Base-by-base conservation (phyloP, 495 filamentous ascomycete species). In the Trichoderma parareesei region DNA sequence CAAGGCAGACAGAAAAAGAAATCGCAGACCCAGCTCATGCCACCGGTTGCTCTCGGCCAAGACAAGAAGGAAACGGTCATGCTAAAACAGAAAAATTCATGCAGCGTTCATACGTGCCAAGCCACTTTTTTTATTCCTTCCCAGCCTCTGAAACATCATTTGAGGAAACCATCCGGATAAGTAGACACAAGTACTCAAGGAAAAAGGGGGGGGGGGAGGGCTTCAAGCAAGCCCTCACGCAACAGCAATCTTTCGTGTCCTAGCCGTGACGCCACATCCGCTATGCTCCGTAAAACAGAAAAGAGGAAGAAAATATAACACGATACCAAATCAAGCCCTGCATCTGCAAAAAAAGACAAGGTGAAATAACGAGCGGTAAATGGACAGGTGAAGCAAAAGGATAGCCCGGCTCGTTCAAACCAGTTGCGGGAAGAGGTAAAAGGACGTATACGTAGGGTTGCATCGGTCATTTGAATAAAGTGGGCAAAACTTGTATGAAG, bases 191-290 rank as follows among this genome's bases (percentile, higher is more conserved):
- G 11, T 9, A 57, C 37, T 38, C 10, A 8, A 8, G 14, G 9
- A 37, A 33, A 10, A 57, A 57, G n/a, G n/a, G n/a, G n/a, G n/a
- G n/a, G n/a, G n/a, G n/a, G n/a, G n/a, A 57, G 33, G 27, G 27
- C 11, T 57, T 57, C 8, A 57, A 57, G 37, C 11, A 35, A 57
- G 13, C 35, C 27, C 20, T 27, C 53, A 13, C 7, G 27, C 20
- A 57, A n/a, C 53, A 14, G 11, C 53, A 38, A 37, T 57, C 53
- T 33, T 41, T 57, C 53, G 20, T 57, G 27, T 37, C 27, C 27
- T 57, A 35, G 53, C 53, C 53, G 53, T 57, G 41, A 61, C 60
- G 60, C 60, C 60, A 27, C 38, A 42, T 33, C 60, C 60, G 60
- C 60, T 61, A 61, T 61, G 60, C 60, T 61, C 60, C 60, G 16